phyloP scores from a whole-genome alignment of 2,329 filamentous ascomycete species.

The Monilinia aucupariae region DNA sequence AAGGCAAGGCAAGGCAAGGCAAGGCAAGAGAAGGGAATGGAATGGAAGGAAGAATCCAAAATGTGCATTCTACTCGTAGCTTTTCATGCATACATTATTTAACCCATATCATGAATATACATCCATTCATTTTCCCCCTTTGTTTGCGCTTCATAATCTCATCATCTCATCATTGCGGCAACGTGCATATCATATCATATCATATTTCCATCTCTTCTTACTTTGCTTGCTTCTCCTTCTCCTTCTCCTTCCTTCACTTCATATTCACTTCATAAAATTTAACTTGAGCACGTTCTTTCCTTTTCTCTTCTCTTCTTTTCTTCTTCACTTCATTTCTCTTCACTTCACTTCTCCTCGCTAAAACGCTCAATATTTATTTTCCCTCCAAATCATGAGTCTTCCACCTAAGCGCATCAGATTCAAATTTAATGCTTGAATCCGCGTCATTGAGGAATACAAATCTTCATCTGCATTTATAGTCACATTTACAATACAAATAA shows the following conservation, averaged over 20 bases:
- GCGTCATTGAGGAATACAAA: background rate
- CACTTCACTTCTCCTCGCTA: background rate
- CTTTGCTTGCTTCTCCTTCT: background rate
- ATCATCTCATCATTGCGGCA: background rate
- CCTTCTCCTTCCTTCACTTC: background rate
- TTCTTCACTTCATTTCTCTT: background rate
- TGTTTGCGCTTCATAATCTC: background rate
- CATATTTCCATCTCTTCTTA: background rate
- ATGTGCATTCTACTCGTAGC: background rate
- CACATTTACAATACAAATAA: background rate
- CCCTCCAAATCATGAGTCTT: background rate
- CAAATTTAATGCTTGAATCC: background rate
- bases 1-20: too few species aligned
- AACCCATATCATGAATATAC: too few species aligned
- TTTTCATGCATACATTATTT: too few species aligned
- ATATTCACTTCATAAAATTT: background rate
- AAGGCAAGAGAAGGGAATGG: too few species aligned
- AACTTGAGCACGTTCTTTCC: background rate
- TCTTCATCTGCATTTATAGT: background rate
- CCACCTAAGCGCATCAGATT: background rate
- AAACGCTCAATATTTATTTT: background rate
- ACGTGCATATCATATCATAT: background rate
- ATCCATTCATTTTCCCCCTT: background rate
- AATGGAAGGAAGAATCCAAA: background rate
- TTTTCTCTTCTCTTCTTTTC: background rate